Conservation (phyloP, 2,329 filamentous ascomycete genomes). For the Sporothrix globosa region DNA sequence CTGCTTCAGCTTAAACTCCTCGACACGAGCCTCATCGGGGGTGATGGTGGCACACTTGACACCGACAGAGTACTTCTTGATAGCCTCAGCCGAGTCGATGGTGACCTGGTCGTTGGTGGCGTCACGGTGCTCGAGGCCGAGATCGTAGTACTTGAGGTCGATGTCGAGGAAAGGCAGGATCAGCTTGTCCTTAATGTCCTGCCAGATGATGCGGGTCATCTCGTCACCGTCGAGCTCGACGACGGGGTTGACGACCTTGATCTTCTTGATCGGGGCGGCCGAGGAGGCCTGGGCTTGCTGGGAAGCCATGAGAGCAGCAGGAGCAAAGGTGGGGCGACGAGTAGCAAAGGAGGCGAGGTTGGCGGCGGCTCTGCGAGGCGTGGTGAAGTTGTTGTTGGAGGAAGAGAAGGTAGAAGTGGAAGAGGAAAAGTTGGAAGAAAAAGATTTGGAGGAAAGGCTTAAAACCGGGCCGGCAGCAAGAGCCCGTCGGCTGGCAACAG, state of each 20-base stretch:
- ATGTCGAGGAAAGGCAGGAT: constrained; percentile 95
- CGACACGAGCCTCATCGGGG: constrained; percentile 90
- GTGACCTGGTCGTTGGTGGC: constrained; percentile 97
- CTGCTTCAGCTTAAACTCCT: constrained; percentile 99
- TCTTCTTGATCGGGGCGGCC: constrained; percentile 64
- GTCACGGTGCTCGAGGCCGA: constrained; percentile 92
- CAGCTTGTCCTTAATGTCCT: constrained; percentile 99
- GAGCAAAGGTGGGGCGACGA: constrained; percentile 25
- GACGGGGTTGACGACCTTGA: constrained; percentile 99
- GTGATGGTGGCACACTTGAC: constrained; percentile 99
- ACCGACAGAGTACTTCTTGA: constrained; percentile 98
- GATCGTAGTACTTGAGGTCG: constrained; percentile 97
- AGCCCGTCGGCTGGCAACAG: constrained; percentile 32
- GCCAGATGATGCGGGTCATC: constrained; percentile 99
- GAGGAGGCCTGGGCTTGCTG: constrained; percentile 33
- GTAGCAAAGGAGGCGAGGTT: constrained; percentile 20
- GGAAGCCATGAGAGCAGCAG: constrained; percentile 56
- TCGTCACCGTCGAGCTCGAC: constrained; percentile 94
- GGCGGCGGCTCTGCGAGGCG: constrained; percentile 27
- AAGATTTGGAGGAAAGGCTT: constrained; percentile 32
- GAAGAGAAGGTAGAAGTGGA: constrained; percentile 29
- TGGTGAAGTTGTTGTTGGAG: constrained; percentile 27
- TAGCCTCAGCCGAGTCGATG: constrained; percentile 90
- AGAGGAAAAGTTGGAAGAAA: constrained; percentile 32
- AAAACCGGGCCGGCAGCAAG: constrained; percentile 34